Conservation (phyloP, 129 eudicot genomes). For the Saposhnikovia divaricata region DNA sequence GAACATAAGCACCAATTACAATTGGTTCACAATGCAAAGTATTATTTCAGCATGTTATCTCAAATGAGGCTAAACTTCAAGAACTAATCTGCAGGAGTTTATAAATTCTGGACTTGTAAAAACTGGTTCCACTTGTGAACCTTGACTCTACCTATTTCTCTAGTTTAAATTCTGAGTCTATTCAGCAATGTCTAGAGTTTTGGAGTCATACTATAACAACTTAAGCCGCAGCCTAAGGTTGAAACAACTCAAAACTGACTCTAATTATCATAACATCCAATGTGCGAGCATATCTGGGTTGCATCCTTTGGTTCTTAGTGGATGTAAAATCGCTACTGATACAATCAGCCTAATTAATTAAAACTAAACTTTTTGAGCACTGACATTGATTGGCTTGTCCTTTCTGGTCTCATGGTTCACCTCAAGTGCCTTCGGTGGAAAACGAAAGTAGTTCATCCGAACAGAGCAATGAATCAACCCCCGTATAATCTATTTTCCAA, state of each 20-base stretch:
- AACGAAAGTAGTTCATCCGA: no score
- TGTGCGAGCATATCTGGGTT: slow-evolving; percentile 37
- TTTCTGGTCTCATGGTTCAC: no score
- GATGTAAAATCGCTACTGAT: background rate
- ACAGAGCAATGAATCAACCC: no score
- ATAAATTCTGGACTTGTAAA: slow-evolving; percentile 67
- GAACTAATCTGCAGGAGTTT: slow-evolving; percentile 49
- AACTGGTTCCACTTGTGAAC: slow-evolving; percentile 49
- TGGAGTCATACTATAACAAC: slow-evolving; percentile 68
- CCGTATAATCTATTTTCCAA: no score
- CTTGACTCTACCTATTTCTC: slow-evolving; percentile 72
- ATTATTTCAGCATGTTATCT: background rate
- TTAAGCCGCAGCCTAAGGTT: slow-evolving; percentile 49
- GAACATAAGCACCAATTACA: slow-evolving; percentile 49
- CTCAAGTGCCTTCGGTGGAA: no score
- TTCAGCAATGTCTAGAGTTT: slow-evolving; percentile 72
- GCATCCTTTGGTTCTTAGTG: background rate
- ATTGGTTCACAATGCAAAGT: slow-evolving; percentile 31
- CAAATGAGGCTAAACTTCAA: slow-evolving; percentile 16
- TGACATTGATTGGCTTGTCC: background rate
- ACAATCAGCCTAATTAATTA: no score
- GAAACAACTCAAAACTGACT: slow-evolving; percentile 28
- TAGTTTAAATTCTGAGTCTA: slow-evolving; percentile 46
- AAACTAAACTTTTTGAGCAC: background rate
- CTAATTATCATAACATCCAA: slow-evolving; percentile 42